Percentiles rank a stretch among this genome's conserved stretches.
phyloP scores from a whole-genome alignment of 2,329 filamentous ascomycete genomes.

The Aspergillus arachidicola region DNA sequence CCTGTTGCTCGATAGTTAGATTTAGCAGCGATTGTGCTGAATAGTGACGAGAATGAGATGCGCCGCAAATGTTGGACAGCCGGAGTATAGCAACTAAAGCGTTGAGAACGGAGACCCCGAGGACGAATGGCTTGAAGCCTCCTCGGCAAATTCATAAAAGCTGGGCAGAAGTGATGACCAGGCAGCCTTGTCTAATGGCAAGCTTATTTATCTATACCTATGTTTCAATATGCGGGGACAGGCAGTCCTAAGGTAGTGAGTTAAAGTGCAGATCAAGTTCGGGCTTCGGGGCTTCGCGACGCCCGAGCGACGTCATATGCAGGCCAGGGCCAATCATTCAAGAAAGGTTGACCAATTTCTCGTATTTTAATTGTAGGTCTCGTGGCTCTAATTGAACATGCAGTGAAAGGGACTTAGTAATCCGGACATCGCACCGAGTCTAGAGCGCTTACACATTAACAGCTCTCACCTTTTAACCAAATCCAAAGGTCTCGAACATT shows the following conservation, averaged over 20 bases:
- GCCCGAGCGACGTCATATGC: constrained; percentile 1
- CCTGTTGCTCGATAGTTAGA: neutral
- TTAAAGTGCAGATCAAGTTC: neutral
- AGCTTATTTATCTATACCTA: neutral
- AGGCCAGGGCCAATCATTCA: neutral
- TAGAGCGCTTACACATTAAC: neutral
- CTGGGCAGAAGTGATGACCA: too few relatives aligned
- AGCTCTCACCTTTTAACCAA: too few relatives aligned
- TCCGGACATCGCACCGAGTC: neutral
- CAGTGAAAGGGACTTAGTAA: too few relatives aligned
- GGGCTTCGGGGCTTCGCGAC: neutral
- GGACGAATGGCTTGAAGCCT: neutral
- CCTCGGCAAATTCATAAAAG: neutral
- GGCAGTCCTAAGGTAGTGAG: neutral
- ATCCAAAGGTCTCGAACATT: too few relatives aligned
- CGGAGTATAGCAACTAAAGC: neutral
- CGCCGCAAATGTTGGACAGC: neutral
- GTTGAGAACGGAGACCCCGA: neutral
- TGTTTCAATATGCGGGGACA: neutral
- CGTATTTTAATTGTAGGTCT: neutral
- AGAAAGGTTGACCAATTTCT: neutral
- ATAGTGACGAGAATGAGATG: neutral
- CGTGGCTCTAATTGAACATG: neutral
- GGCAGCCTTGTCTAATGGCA: neutral
- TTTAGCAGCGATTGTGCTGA: neutral